phyloP scores from a whole-genome alignment of 106 monocot species.

The Allium fistulosum region DNA sequence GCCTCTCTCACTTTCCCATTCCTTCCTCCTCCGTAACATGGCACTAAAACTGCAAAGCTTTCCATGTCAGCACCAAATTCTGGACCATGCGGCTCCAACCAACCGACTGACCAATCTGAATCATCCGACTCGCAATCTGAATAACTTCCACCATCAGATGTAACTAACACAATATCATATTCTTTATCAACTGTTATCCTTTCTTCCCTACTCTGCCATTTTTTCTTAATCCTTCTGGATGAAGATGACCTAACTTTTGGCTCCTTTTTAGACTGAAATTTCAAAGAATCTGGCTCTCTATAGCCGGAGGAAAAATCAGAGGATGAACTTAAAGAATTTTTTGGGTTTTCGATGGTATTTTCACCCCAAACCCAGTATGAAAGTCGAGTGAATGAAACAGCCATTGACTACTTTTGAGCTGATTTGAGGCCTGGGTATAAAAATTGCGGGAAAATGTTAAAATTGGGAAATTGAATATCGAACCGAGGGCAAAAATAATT shows the following conservation, averaged over 20 bases:
- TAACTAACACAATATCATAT: conserved; percentile 64
- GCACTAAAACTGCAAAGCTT: conserved; percentile 79
- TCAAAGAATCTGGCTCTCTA: conserved; percentile 29
- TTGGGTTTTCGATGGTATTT: conserved; percentile 25
- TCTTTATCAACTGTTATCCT: conserved; percentile 54
- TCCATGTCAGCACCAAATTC: conserved; percentile 48
- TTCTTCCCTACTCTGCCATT: conserved; percentile 35
- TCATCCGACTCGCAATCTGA: conserved; percentile 80
- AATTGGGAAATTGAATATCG: background rate
- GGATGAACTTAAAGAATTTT: conserved; percentile 18
- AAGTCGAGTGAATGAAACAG: conserved; percentile 33
- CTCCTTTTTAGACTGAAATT: conserved; percentile 15
- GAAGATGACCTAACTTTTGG: conserved; percentile 6
- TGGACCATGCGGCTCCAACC: conserved; percentile 66
- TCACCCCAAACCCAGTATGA: conserved; percentile 38
- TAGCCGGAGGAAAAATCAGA: conserved; percentile 44
- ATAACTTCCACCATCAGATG: conserved; percentile 57
- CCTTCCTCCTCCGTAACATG: conserved; percentile 51
- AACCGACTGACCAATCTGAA: conserved; percentile 90
- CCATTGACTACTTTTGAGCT: conserved; percentile 11
- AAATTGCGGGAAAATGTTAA: conserved; percentile 4
- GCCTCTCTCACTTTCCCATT: conserved; percentile 10
- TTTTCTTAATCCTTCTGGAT: conserved; percentile 25
- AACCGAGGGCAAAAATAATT: background rate
- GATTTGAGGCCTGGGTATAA: conserved; percentile 2